phyloP scores from a whole-genome alignment of 1,139 yeast species.

The Yamadazyma dendronema region DNA sequence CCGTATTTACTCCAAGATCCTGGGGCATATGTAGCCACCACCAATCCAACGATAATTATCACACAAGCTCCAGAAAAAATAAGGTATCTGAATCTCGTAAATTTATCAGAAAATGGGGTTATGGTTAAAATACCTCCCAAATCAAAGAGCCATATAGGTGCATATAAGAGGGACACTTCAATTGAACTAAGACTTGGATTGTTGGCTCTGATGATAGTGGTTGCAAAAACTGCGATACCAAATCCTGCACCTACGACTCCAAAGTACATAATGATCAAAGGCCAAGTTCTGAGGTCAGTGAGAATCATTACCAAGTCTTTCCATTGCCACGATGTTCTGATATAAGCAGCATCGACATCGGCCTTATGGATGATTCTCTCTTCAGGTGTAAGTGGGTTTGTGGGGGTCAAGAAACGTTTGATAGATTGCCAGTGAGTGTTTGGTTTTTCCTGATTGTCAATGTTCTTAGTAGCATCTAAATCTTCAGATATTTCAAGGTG shows the following conservation, averaged over 20 bases:
- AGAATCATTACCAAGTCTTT: conserved; percentile 57
- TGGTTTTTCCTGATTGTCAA: not conserved
- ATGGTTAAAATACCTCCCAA: conserved; percentile 70
- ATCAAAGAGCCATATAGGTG: conserved; percentile 90
- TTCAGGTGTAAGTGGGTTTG: conserved; percentile 50
- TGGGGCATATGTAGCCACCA: conserved; percentile 73
- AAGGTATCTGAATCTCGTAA: conserved; percentile 53
- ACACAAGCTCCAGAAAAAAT: conserved; percentile 61
- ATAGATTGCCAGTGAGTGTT: not conserved
- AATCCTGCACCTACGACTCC: conserved; percentile 90
- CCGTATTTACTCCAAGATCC: conserved; percentile 77
- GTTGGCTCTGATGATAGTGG: conserved; percentile 70
- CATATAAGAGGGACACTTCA: conserved; percentile 70
- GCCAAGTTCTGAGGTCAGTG: conserved; percentile 71
- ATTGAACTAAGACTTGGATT: conserved; percentile 66
- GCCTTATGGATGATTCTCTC: conserved; percentile 58
- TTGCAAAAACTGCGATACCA: conserved; percentile 83
- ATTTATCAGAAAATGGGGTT: conserved; percentile 79
- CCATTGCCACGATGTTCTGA: conserved; percentile 54
- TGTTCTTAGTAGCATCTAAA: not conserved
- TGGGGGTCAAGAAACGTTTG: conserved; percentile 29
- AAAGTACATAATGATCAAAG: conserved; percentile 81
- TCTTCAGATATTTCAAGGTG: not conserved
- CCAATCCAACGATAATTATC: conserved; percentile 70
- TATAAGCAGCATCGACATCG: conserved; percentile 55